phyloP scores from a whole-genome alignment of 257 asterid species.

The Nemophila menziesii region DNA sequence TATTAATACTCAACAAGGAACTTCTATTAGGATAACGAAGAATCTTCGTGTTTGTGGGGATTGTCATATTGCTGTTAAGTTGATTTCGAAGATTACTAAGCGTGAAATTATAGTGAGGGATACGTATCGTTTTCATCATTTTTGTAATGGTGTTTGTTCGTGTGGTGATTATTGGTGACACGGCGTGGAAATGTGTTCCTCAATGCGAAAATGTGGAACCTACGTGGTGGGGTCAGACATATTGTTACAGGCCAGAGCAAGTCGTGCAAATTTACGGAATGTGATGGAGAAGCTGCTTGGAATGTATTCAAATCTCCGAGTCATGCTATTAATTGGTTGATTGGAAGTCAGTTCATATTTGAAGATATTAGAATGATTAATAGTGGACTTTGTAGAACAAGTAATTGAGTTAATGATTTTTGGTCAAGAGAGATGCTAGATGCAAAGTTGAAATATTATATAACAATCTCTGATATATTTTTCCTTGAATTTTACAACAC shows the following conservation, averaged over 20 bases:
- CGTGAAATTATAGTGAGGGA: slow-evolving; percentile 69
- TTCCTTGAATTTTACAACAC: no score
- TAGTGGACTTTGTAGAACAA: no score
- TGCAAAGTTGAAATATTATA: no score
- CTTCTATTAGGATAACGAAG: slow-evolving; percentile 59
- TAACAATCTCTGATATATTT: no score
- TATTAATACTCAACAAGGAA: slow-evolving; percentile 42
- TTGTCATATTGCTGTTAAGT: slow-evolving; percentile 72
- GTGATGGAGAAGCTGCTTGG: no score
- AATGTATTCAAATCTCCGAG: no score
- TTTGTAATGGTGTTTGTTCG: slow-evolving; percentile 64
- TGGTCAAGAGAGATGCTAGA: no score
- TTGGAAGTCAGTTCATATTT: no score
- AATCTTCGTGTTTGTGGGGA: slow-evolving; percentile 82
- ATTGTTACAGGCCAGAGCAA: neutral
- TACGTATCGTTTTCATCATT: slow-evolving; percentile 74
- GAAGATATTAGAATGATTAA: no score
- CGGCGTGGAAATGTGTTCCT: neutral
- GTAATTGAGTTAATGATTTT: no score
- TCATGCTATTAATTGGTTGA: no score
- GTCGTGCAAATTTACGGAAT: no score
- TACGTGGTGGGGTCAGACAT: neutral
- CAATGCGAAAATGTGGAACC: neutral
- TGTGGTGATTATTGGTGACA: slow-evolving; percentile 90
- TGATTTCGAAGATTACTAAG: slow-evolving; percentile 54